phyloP scores from a whole-genome alignment of 108 stramenopile species.

The Cyclostephanos invisitatus region DNA sequence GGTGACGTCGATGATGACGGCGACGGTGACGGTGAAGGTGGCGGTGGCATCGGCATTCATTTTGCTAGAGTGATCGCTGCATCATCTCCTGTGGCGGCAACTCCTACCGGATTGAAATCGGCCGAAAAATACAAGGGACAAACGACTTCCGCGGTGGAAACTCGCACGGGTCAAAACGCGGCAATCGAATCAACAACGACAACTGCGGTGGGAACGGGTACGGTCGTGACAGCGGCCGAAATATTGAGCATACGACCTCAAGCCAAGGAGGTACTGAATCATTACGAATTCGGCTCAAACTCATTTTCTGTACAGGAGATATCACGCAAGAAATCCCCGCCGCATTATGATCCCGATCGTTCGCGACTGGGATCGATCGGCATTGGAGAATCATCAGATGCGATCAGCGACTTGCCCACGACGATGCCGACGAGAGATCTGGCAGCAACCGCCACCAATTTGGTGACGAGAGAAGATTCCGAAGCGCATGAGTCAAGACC shows the following conservation, averaged over 20 bases:
- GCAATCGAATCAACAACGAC: not conserved
- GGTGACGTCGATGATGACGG: too few relatives aligned
- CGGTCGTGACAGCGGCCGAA: not conserved
- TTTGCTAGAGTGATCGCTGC: conserved; percentile 21
- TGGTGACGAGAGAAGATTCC: not conserved
- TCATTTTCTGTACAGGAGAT: conserved; percentile 32
- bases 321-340: conserved; percentile 8
- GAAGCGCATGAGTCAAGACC: not conserved
- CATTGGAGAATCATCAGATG: not conserved
- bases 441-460: not conserved
- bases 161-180: not conserved
- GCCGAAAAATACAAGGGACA: not conserved
- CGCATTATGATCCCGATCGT: not conserved
- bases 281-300: conserved; percentile 30
- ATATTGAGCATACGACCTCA: conserved; percentile 14
- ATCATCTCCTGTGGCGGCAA: conserved; percentile 19
- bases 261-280: conserved; percentile 15
- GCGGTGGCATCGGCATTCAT: conserved; percentile 49
- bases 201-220: not conserved
- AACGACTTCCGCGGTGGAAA: not conserved
- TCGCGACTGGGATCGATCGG: not conserved
- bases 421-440: not conserved
- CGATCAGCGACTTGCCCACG: not conserved
- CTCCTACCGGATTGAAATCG: not conserved
- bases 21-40: conserved; percentile 29